Evolutionary conservation across 768 basidiomycete genomes (phyloP), one percentile per base, ranked within the genome.

Genomic region (Lentinula lateritia): DNA sequence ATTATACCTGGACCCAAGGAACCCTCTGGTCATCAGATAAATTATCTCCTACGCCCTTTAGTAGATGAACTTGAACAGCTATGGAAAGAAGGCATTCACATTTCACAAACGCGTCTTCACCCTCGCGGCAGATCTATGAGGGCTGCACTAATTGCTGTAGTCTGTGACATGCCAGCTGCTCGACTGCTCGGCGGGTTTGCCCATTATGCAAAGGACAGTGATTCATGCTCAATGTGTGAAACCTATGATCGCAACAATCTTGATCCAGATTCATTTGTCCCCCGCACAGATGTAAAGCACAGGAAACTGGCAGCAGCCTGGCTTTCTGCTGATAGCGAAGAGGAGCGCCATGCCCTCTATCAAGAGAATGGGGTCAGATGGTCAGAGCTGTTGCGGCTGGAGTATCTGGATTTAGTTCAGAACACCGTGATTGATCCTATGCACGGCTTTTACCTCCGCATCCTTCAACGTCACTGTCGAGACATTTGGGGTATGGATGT

Each of bases 161-260:
- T 76, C 1, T 76, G 73, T 50, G 77, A 81, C 58, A 68, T 79
- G 13, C 75, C 70, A 0, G 76, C 73, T 0, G 70, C 73, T 0
- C 38, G 66, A 8, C 70, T 75, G 48, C 13, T 69, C 5, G 39
- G 28, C 15, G 69, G 66, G 7, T 67, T 68, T 60, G 58, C 39
- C 13, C 56, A 42, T 58, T 34, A 20, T n/a, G 10, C 41, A 12
- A 46, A 16, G 6, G 18, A 36, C 7, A 23, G 15, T 16, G 13
- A 43, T 18, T 20, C 41, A 18, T 58, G 56, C 36, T 58, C 56
- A 5, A 46, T 58, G 15, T 58, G 56, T 28, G 46, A 36, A 32
- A 42, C 35, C 28, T n/a, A 10, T 20, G 39, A 50, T 6, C 58
- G 48, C 18, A 50, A 35, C 13, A 20, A 36, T 18, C 18, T 35